phyloP scores from a whole-genome alignment of 306 rosid species.

The Cicer chorassanicum region DNA sequence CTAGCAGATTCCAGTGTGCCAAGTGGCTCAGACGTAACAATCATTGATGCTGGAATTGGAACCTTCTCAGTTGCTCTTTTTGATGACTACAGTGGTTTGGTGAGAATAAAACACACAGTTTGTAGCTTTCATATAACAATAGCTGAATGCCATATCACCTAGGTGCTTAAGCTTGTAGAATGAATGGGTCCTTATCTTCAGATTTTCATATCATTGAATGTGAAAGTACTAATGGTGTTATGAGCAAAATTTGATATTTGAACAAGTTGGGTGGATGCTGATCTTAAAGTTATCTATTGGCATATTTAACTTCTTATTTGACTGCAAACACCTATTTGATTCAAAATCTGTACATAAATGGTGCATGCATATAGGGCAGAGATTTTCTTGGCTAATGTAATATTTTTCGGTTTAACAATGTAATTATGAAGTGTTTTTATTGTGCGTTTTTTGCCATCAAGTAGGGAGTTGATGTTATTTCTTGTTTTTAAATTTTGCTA shows the following conservation, averaged over 20 bases:
- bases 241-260: slow-evolving; percentile 36
- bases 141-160: slow-evolving; percentile 3
- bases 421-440: background rate
- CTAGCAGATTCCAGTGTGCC: slow-evolving; percentile 71
- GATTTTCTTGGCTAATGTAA: background rate
- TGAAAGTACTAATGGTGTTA: slow-evolving; percentile 29
- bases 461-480: background rate
- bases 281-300: background rate
- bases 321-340: slow-evolving; percentile 14
- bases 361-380: slow-evolving; percentile 5
- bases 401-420: background rate
- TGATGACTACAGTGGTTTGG: slow-evolving; percentile 99
- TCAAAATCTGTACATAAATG: background rate
- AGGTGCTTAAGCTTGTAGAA: slow-evolving; percentile 30
- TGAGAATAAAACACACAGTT: slow-evolving; percentile 56
- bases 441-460: background rate
- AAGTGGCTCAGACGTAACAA: slow-evolving; percentile 73
- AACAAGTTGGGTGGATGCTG: slow-evolving; percentile 16
- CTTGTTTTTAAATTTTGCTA: background rate
- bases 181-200: slow-evolving; percentile 27
- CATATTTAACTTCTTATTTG: slow-evolving; percentile 28
- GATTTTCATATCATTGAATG: slow-evolving; percentile 26
- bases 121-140: slow-evolving; percentile 25
- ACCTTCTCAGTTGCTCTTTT: slow-evolving; percentile 89
- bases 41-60: slow-evolving; percentile 78